These are phyloP conservation scores for Lichtheimia hyalospora DNA, from an alignment of 371 early-diverging fungal genomes.

Conservation along the genomic window DNA sequence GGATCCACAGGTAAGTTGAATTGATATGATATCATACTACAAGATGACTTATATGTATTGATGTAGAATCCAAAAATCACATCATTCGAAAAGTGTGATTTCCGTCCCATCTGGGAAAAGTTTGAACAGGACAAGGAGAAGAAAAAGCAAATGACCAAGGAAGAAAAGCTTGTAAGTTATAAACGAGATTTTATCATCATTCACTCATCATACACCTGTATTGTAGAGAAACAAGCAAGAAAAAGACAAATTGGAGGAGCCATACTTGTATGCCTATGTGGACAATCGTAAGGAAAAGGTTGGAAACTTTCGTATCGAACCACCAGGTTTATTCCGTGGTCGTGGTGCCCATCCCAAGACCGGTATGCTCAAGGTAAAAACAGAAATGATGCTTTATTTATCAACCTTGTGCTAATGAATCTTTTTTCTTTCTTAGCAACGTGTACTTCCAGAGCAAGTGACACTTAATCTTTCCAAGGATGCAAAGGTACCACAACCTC, in stretches of 20 bases:
- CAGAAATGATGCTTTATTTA: too few relatives aligned
- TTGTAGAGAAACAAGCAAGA: slow-evolving; percentile 69
- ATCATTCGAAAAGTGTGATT: slow-evolving; percentile 86
- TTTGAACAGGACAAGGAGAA: slow-evolving; percentile 75
- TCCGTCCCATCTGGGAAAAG: slow-evolving; percentile 82
- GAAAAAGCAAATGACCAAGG: slow-evolving; percentile 86
- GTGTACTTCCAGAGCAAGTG: slow-evolving; percentile 91
- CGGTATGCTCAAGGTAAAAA: slow-evolving; percentile 79
- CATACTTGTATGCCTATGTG: slow-evolving; percentile 72
- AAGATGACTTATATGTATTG: background rate
- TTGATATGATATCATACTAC: too few relatives aligned
- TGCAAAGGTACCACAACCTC: slow-evolving; percentile 82
- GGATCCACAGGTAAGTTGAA: slow-evolving; percentile 57
- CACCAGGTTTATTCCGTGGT: slow-evolving; percentile 95
- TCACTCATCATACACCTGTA: background rate
- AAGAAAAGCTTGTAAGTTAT: slow-evolving; percentile 74
- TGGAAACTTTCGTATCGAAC: slow-evolving; percentile 96
- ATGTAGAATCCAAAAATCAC: slow-evolving; percentile 71
- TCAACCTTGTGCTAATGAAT: too few relatives aligned
- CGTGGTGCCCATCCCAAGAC: slow-evolving; percentile 97
- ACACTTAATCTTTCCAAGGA: slow-evolving; percentile 87
- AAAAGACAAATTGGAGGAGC: slow-evolving; percentile 69
- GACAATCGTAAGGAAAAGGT: slow-evolving; percentile 96
- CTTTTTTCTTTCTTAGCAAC: slow-evolving; percentile 43
- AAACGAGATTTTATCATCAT: background rate